phyloP scores from a whole-genome alignment of 352 stramenopile species.

The Phytophthora palmivora region DNA sequence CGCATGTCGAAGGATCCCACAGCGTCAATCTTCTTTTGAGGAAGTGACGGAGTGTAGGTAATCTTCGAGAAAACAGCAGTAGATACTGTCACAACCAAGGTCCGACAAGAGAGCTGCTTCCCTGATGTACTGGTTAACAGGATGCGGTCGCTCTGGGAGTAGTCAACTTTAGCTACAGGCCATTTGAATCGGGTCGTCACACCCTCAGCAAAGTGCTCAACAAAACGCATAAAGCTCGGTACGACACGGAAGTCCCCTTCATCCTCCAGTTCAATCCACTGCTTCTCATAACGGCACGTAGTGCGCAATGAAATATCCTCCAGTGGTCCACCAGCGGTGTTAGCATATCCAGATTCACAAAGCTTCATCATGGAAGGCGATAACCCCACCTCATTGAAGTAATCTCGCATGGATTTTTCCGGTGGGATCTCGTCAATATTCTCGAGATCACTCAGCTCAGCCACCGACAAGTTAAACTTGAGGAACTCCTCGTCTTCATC shows the following conservation, averaged over 20 bases:
- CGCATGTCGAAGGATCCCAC: constrained; percentile 79
- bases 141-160: constrained; percentile 54
- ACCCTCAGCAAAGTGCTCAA: constrained; percentile 61
- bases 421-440: constrained; percentile 66
- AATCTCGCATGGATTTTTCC: constrained; percentile 80
- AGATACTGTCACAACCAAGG: constrained; percentile 78
- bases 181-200: constrained; percentile 62
- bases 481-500: constrained; percentile 75
- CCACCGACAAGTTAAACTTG: constrained; percentile 74
- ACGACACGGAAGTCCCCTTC: constrained; percentile 82
- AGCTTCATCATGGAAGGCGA: constrained; percentile 86
- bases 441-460: constrained; percentile 64
- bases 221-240: constrained; percentile 72
- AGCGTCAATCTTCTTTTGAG: constrained; percentile 60
- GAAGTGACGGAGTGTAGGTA: constrained; percentile 64
- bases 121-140: constrained; percentile 61
- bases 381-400: constrained; percentile 66
- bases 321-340: constrained; percentile 73
- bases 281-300: constrained; percentile 83
- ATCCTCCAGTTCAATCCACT: constrained; percentile 86
- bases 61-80: constrained; percentile 84
- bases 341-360: constrained; percentile 79
- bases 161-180: constrained; percentile 67
- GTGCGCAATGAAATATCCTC: constrained; percentile 81
- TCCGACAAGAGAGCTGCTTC: constrained; percentile 64